Conservation (phyloP, 768 basidiomycete genomes). For the Leccinum obscurum region DNA sequence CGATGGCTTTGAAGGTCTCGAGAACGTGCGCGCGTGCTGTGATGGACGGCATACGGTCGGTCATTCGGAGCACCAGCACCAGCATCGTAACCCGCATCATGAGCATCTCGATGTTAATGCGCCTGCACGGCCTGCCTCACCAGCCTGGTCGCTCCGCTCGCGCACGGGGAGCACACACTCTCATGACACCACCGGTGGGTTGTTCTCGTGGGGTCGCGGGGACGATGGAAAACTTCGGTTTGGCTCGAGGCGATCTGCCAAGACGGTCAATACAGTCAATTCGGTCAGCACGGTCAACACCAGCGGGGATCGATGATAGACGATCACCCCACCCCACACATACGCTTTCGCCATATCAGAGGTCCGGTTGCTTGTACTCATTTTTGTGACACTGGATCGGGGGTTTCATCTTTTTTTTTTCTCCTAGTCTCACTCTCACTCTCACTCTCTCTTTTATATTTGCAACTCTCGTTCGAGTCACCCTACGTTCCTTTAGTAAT, state of each 20-base stretch:
- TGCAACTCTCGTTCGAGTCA: background rate
- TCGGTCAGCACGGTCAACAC: constrained; percentile 15
- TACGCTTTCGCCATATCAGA: background rate
- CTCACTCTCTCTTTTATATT: background rate
- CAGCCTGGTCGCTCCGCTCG: constrained; percentile 85
- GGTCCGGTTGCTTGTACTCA: constrained; percentile 8
- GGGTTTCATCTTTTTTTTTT: background rate
- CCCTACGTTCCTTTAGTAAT: constrained; percentile 33
- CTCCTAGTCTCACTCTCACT: background rate
- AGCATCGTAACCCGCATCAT: constrained; percentile 47
- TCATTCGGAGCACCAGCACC: constrained; percentile 22
- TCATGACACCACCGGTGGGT: constrained; percentile 64
- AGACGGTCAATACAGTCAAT: constrained; percentile 34
- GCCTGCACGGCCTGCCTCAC: constrained; percentile 64
- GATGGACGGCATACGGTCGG: constrained; percentile 88
- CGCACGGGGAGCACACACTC: constrained; percentile 72
- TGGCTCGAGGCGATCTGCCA: constrained; percentile 63
- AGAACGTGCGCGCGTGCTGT: constrained; percentile 93
- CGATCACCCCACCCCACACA: background rate
- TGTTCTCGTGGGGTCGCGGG: constrained; percentile 68
- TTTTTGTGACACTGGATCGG: constrained; percentile 6
- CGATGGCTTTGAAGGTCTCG: constrained; percentile 86
- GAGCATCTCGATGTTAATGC: constrained; percentile 53
- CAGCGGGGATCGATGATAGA: constrained; percentile 25
- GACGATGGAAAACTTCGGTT: constrained; percentile 72